phyloP scores from a whole-genome alignment of 169 alveolate genomes.

The Plasmodium malariae region DNA sequence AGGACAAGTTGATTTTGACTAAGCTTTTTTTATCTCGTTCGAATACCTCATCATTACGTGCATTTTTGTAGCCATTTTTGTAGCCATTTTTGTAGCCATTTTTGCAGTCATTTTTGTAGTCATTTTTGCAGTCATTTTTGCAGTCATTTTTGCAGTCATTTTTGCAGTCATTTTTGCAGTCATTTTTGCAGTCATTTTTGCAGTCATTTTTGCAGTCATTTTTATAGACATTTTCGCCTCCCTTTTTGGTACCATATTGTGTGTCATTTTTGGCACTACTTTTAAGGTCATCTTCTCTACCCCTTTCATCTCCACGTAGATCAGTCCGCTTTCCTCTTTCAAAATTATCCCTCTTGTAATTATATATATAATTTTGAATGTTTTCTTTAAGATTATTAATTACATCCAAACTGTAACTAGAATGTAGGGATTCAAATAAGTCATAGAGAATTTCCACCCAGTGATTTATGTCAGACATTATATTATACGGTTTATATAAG shows the following conservation, averaged over 20 bases:
- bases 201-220: neutral
- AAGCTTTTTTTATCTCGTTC: neutral
- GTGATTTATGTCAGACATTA: conserved; percentile 48
- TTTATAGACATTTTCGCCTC: neutral
- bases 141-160: conserved; percentile 4
- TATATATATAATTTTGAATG: conserved; percentile 37
- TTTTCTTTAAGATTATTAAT: conserved; percentile 20
- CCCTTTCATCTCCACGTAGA: neutral
- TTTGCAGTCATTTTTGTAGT: neutral
- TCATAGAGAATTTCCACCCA: conserved; percentile 43
- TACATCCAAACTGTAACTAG: conserved; percentile 4
- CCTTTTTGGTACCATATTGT: neutral
- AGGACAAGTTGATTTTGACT: conserved; percentile 48
- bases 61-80: neutral
- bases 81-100: neutral
- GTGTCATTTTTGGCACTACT: neutral
- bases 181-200: neutral
- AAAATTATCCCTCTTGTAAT: conserved; percentile 25
- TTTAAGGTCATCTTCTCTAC: too few relatives aligned
- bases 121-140: neutral
- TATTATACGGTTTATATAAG: conserved; percentile 54
- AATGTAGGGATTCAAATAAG: conserved; percentile 26
- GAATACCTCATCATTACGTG: neutral
- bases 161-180: neutral
- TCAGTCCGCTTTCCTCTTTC: neutral